Evolutionary conservation across 1,284 basidiomycete species (phyloP).

Genomic region (Schizopora paradoxa): DNA sequence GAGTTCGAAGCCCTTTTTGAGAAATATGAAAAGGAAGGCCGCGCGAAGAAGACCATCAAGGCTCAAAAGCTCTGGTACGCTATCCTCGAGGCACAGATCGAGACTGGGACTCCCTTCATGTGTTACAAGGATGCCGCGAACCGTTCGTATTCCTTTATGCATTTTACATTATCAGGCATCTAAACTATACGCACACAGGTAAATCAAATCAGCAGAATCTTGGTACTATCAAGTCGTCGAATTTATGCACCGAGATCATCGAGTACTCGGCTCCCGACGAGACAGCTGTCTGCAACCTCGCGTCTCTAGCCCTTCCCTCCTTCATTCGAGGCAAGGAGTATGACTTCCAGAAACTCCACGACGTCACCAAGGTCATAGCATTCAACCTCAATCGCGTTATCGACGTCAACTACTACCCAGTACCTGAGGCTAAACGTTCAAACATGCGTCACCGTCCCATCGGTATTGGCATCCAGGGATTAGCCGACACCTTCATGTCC

Average conservation of each 20-base stretch:
- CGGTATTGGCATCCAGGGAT: conserved; percentile 96
- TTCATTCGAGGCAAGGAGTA: conserved; percentile 75
- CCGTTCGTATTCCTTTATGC: conserved; percentile 38
- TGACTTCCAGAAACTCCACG: conserved; percentile 94
- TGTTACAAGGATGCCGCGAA: conserved; percentile 93
- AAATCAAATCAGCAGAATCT: conserved; percentile 99
- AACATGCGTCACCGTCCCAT: conserved; percentile 99
- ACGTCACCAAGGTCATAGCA: conserved; percentile 88
- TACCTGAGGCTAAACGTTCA: conserved; percentile 84
- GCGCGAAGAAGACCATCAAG: conserved; percentile 81
- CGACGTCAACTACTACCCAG: conserved; percentile 92
- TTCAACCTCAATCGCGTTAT: conserved; percentile 95
- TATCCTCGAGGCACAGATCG: conserved; percentile 94
- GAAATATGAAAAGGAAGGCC: conserved; percentile 89
- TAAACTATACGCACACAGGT: conserved; percentile 36
- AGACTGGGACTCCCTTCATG: conserved; percentile 99
- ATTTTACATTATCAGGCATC: conserved; percentile 2
- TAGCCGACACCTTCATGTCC: conserved; percentile 98
- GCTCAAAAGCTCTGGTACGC: conserved; percentile 99
- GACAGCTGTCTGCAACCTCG: conserved; percentile 98
- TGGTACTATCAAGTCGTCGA: conserved; percentile 98
- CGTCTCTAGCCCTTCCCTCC: conserved; percentile 91
- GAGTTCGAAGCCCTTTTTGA: conserved; percentile 91
- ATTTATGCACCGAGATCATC: conserved; percentile 98
- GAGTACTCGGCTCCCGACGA: conserved; percentile 98